Evolutionary conservation across 495 filamentous ascomycete species (phyloP), one percentile per base, ranked within the genome.

Genomic region (Aspergillus kassunensis): DNA sequence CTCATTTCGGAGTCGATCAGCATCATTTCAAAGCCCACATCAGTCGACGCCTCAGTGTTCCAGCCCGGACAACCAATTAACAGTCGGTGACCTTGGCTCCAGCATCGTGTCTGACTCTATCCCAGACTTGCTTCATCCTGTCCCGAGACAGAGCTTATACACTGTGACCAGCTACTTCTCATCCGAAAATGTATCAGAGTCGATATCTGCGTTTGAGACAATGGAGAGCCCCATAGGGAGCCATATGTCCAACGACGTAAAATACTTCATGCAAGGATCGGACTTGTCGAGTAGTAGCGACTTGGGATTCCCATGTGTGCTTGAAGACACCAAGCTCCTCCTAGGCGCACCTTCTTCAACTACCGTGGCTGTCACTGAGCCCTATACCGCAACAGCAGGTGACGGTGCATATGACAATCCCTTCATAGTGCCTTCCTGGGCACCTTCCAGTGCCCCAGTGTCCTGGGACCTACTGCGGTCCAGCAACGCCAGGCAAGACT

Each of bases 361-460:
- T 6, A 39, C 19, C 31, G 18, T 48, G 7, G n/a, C n/a, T n/a
- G n/a, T n/a, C n/a, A 18, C 49, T 9, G 40, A 46, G 15, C 20
- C 16, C 18, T 49, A 44, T 29, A 35, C 45, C 10, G 16, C 51
- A 19, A 20, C 10, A 15, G 16, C 30, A 11, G 33, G 40, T 20
- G 41, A 37, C 15, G 27, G 33, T 33, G 43, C 49, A 35, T 46
- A 13, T 24, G 40, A 27, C 10, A 35, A 39, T 24, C 9, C 21
- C 23, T 46, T 50, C n/a, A n/a, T n/a, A 23, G 12, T 49, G 27
- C 40, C 45, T 8, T 24, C 52, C 2, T 61, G 58, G 58, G 8
- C 39, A 12, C 18, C 34, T 13, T 23, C 44, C 21, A 33, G 31
- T 20, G 2, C 37, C 23, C 49, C 50, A 36, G 4, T 29, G 20